A percentile compares a stretch with the other conserved stretches of the same genome.
phyloP scores from a whole-genome alignment of 805 yeast genomes.

The Candida palmyrensis region DNA sequence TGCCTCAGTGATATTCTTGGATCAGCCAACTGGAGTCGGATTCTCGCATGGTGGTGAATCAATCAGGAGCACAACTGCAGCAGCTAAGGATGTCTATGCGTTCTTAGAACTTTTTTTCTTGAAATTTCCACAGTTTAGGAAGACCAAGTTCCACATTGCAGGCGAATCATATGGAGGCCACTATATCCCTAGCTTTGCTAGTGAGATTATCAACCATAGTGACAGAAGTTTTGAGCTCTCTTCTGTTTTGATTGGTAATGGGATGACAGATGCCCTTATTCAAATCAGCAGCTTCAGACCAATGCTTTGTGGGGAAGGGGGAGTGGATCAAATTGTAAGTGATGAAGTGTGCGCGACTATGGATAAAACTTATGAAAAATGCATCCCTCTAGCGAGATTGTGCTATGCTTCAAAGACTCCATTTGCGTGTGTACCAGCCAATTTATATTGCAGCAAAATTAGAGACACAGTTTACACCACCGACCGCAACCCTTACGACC shows the following conservation, averaged over 20 bases:
- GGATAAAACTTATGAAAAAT: slow-evolving; percentile 30
- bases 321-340: slow-evolving; percentile 29
- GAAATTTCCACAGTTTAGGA: slow-evolving; percentile 65
- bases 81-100: slow-evolving; percentile 82
- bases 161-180: slow-evolving; percentile 96
- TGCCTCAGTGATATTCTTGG: slow-evolving; percentile 86
- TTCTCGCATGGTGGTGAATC: slow-evolving; percentile 61
- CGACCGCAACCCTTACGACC: slow-evolving; percentile 61
- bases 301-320: slow-evolving; percentile 44
- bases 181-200: slow-evolving; percentile 85
- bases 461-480: slow-evolving; percentile 34
- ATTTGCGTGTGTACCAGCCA: slow-evolving; percentile 37
- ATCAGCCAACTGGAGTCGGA: slow-evolving; percentile 93
- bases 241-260: slow-evolving; percentile 41
- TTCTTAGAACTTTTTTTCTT: slow-evolving; percentile 80
- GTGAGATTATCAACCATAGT: slow-evolving; percentile 67
- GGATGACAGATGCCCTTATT: slow-evolving; percentile 38
- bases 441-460: slow-evolving; percentile 24
- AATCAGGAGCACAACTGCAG: slow-evolving; percentile 69
- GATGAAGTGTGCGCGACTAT: slow-evolving; percentile 26
- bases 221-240: slow-evolving; percentile 38
- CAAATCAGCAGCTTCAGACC: slow-evolving; percentile 37
- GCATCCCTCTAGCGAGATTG: slow-evolving; percentile 23
- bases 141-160: slow-evolving; percentile 70
- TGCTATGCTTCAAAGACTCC: slow-evolving; percentile 29